Evolutionary conservation across 2,329 filamentous ascomycete species (phyloP), one percentile per base, ranked within the genome.

Genomic region (Pestalotiopsis fici): DNA sequence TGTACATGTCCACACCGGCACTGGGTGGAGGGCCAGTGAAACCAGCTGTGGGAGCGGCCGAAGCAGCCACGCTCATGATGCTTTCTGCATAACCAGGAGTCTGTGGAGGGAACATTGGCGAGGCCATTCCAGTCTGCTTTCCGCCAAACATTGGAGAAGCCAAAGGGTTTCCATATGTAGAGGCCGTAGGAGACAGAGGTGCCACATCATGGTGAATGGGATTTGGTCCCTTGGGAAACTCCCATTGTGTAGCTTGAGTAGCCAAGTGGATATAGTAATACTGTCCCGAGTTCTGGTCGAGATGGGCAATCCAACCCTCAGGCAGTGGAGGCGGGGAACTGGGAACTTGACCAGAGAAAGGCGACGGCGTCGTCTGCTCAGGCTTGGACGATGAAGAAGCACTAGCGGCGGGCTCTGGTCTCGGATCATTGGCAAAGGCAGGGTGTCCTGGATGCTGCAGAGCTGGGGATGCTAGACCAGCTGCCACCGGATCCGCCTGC

Each of bases 261-360:
- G 95, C 93, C 35, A 99, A 86, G 78, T 99, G 96, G 68, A 99
- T 99, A 76, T 99, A 99, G 79, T 99, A 99, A 80, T 98, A 99
- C 77, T 98, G 95, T 1, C 96, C 96, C 2, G 95, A 98, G 76
- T 93, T 97, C 72, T 94, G 93, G 77, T 99, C 96, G 4, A 98
- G 86, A 78, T 98, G 96, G 23, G 96, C 94, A 75, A 99, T 98
- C 96, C 96, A 99, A 39, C 96, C 96, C 81, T 99, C 96, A 5
- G 96, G 96, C 18, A 99, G 86, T 2, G 95, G 96, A 25, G 96
- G 96, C 37, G 96, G 96, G 18, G 94, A 97, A 28, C 91, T 89
- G 35, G 93, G 93, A 1, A 91, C 78, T 67, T 80, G 79, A 0
- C 76, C 77, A 60, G 78, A 77, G 62, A 84, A 80, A n/a, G 83